Evolutionary conservation across 108 stramenopile species (phyloP), one percentile per base, ranked within the genome.

Genomic region (Cyclotella kingstonii): DNA sequence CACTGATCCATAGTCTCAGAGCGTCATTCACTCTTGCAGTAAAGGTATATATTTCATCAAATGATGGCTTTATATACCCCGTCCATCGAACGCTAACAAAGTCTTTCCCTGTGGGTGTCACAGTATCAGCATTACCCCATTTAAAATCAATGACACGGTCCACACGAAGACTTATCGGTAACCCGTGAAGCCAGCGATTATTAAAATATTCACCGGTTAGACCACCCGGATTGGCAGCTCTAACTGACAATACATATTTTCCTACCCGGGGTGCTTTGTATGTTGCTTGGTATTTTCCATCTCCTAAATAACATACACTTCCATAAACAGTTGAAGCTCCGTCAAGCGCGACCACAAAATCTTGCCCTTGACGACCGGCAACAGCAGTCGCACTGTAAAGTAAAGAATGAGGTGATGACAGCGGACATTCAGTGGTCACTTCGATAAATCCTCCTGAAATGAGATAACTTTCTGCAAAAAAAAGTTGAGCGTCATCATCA

Each of bases 161-260:
- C 9, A 88, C 69, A 4, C 88, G 66, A 21, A 50, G 47, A 15
- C 77, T 22, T n/a, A 54, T 66, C 0, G 87, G 62, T 15, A 69
- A 61, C 7, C 84, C 87, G 39, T 61, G 65, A 15, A 85, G 76
- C 89, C 86, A 86, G 2, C 86, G 66, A 54, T 91, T 91, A 54
- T 83, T 87, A 72, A 82, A 94, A 73, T 89, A 91, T 56, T 85
- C 66, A 3, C 86, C 90, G 11, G 45, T n/a, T n/a, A 93, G 80
- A 2, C 92, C 92, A 43, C 78, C 80, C 38, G 29, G 35, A n/a
- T 29, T 38, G 19, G 78, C 86, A 21, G 49, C 28, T 27, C 44
- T 44, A 17, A 89, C 80, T 22, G 67, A 54, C 31, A 93, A 51
- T 30, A 43, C 60, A 55, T 90, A 90, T 25, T 55, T 26, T 1